Conservation (phyloP, 306 rosid genomes). For the Erythrophleum fordii region DNA sequence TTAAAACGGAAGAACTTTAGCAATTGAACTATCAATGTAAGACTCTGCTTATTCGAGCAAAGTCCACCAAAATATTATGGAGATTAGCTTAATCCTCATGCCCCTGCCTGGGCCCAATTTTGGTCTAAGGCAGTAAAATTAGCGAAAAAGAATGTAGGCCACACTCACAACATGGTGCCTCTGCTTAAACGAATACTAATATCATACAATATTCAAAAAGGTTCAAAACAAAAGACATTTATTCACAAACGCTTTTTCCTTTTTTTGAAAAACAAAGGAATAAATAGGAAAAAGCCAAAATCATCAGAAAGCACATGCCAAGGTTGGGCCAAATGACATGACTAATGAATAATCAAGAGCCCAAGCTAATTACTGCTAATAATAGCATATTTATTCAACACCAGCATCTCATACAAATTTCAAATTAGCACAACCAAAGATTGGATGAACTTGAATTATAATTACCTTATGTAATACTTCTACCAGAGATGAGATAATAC, state of each 20-base stretch:
- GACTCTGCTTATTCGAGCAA: neutral
- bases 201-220: neutral
- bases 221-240: neutral
- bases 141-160: constrained; percentile 10
- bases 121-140: neutral
- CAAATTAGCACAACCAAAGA: neutral
- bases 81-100: constrained; percentile 11
- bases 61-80: constrained; percentile 10
- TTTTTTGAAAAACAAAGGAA: neutral
- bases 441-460: constrained; percentile 17
- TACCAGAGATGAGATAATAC: constrained; percentile 87
- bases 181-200: neutral
- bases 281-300: neutral
- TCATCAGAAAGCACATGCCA: neutral
- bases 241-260: neutral
- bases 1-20: constrained; percentile 34
- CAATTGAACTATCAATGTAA: constrained; percentile 5
- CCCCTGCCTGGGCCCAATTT: neutral
- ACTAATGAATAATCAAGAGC: neutral
- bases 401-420: neutral
- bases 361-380: neutral
- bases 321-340: neutral
- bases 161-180: constrained; percentile 20
- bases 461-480: constrained; percentile 94
- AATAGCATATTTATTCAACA: neutral